Evolutionary conservation across 768 basidiomycete species (phyloP).

Genomic region (Lepiota subincarnata): DNA sequence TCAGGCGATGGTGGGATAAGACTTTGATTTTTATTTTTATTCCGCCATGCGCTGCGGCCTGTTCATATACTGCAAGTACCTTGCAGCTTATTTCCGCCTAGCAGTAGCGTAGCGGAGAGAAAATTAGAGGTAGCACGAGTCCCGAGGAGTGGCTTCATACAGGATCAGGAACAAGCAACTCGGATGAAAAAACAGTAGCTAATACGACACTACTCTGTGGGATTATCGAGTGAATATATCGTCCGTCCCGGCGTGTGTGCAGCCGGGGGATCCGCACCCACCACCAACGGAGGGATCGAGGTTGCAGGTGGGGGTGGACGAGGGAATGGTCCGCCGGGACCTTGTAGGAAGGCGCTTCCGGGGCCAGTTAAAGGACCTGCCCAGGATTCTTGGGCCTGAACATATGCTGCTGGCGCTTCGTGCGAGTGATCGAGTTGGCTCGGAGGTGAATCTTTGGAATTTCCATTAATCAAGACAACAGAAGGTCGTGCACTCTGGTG

Average conservation of each 20-base stretch:
- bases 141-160: no score
- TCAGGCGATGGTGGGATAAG: no score
- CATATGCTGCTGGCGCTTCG: constrained; percentile 11
- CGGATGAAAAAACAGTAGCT: neutral
- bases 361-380: constrained; percentile 42
- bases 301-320: constrained; percentile 14
- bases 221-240: constrained; percentile 41
- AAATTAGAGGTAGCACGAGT: no score
- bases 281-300: neutral
- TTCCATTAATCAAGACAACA: constrained; percentile 13
- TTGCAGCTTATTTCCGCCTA: no score
- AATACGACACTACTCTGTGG: neutral
- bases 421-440: no score
- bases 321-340: constrained; percentile 37
- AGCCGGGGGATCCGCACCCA: constrained; percentile 11
- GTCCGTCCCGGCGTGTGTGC: constrained; percentile 55
- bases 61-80: no score
- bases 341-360: constrained; percentile 46
- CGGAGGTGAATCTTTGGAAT: constrained; percentile 1
- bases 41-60: no score
- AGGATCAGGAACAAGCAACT: no score
- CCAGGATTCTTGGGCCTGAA: constrained; percentile 20
- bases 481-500: neutral
- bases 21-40: no score
- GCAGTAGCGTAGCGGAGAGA: no score